phyloP scores from a whole-genome alignment of 148 eudicot genomes.

The Nepenthes mirabilis region DNA sequence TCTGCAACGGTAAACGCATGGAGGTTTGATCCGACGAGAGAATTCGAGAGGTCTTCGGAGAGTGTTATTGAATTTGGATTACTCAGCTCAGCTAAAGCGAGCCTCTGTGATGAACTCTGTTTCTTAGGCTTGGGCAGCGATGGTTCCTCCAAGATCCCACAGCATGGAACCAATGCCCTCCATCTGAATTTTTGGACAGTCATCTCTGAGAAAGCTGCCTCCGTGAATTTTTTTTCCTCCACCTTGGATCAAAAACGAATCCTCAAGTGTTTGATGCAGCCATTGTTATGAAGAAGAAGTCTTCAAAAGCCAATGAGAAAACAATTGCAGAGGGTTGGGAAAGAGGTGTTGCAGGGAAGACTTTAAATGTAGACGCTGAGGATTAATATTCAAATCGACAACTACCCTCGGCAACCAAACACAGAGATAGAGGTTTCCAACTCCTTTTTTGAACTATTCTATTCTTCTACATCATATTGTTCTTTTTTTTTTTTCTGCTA shows the following conservation, averaged over 20 bases:
- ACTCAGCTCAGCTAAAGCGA: constrained; percentile 22
- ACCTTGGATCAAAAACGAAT: neutral
- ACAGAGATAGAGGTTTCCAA: constrained; percentile 22
- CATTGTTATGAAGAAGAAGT: neutral
- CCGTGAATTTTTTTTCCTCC: neutral
- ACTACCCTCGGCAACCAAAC: constrained; percentile 18
- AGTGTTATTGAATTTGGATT: constrained; percentile 26
- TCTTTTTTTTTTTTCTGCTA: too few species aligned
- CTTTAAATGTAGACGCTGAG: constrained; percentile 13
- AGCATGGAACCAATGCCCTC: constrained; percentile 25
- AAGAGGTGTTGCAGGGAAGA: constrained; percentile 17
- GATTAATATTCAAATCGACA: constrained; percentile 28
- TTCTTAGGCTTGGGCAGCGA: constrained; percentile 6
- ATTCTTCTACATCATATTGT: neutral
- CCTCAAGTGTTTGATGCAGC: too few species aligned
- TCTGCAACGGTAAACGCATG: constrained; percentile 50
- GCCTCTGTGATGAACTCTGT: constrained; percentile 24
- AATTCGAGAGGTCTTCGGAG: constrained; percentile 52
- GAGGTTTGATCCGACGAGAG: constrained; percentile 54
- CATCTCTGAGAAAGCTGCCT: neutral
- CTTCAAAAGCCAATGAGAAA: neutral
- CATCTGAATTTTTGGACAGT: constrained; percentile 10
- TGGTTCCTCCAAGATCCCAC: constrained; percentile 19
- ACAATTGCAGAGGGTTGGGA: constrained; percentile 10
- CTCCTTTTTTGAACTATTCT: constrained; percentile 12